These are phyloP conservation scores for Tolypocladium album DNA, from an alignment of 2,329 filamentous ascomycete genomes.

Conservation along the genomic window DNA sequence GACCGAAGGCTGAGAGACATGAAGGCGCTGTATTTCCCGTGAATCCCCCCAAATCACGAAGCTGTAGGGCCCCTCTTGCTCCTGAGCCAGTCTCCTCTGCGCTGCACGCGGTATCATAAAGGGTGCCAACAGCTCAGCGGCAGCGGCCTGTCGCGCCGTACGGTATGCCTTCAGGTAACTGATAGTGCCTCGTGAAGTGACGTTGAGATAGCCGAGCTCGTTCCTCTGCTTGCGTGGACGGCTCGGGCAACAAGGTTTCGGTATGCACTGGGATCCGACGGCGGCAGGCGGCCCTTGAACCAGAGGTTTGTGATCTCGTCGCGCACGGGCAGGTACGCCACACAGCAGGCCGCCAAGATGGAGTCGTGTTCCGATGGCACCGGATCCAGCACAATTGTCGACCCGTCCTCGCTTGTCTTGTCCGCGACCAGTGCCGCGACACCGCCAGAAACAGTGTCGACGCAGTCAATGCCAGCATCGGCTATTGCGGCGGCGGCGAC, in stretches of 20 bases:
- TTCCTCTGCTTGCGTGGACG: conserved; percentile 29
- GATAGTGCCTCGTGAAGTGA: conserved; percentile 25
- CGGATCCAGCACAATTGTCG: conserved; percentile 63
- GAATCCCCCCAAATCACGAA: not conserved
- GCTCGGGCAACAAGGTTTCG: conserved; percentile 26
- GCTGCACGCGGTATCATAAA: not conserved
- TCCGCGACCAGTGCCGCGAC: conserved; percentile 65
- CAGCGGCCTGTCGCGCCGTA: not conserved
- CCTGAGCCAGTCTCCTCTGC: not conserved
- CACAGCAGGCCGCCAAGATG: conserved; percentile 74
- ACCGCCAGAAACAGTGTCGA: conserved; percentile 81
- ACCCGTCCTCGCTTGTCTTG: conserved; percentile 17
- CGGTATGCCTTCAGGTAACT: not conserved
- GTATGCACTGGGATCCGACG: conserved; percentile 22
- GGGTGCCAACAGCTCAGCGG: not conserved
- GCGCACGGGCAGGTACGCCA: conserved; percentile 75
- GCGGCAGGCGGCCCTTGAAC: conserved; percentile 63
- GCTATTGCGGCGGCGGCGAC: conserved; percentile 86
- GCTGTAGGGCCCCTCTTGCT: not conserved
- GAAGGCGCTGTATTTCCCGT: not conserved
- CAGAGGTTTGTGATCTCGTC: conserved; percentile 93
- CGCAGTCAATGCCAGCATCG: conserved; percentile 91
- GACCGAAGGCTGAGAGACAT: not conserved
- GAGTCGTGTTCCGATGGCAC: conserved; percentile 69
- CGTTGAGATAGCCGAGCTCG: conserved; percentile 16